Conservation (phyloP, 208 protist genomes). For the Porcisia hertigi region DNA sequence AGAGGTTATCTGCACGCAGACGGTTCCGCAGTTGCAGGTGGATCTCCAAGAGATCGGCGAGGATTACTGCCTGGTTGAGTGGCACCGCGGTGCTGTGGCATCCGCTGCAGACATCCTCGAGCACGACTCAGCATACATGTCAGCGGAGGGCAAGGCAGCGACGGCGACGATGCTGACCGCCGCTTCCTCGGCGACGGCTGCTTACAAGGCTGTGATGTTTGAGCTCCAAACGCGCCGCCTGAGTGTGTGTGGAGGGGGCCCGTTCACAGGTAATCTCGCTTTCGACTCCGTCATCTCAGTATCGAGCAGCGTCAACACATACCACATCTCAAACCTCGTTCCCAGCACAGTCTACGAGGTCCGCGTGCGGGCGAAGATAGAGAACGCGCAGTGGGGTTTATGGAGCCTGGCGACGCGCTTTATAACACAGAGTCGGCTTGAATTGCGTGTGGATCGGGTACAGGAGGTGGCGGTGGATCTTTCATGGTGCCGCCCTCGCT, state of each 20-base stretch:
- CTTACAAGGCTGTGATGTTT: constrained; percentile 52
- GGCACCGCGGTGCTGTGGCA: constrained; percentile 48
- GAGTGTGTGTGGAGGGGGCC: constrained; percentile 44
- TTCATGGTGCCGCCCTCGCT: constrained; percentile 75
- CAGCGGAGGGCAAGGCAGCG: background rate
- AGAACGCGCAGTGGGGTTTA: constrained; percentile 80
- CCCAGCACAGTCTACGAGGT: constrained; percentile 89
- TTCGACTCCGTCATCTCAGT: constrained; percentile 63
- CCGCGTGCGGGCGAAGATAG: constrained; percentile 69
- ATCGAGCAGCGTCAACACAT: constrained; percentile 39
- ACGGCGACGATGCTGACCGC: constrained; percentile 14
- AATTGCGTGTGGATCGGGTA: constrained; percentile 70
- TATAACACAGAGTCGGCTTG: constrained; percentile 78
- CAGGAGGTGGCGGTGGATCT: constrained; percentile 72
- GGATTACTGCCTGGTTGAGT: constrained; percentile 87
- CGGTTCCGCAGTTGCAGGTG: constrained; percentile 71
- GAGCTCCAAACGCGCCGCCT: constrained; percentile 77
- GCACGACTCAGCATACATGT: background rate
- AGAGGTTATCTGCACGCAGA: constrained; percentile 60
- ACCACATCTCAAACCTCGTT: constrained; percentile 67
- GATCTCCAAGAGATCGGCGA: constrained; percentile 88
- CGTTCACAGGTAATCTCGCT: constrained; percentile 60
- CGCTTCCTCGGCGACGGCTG: constrained; percentile 17
- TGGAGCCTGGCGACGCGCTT: constrained; percentile 85
- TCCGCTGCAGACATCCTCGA: background rate